Evolutionary conservation across 495 filamentous ascomycete species (phyloP).

Genomic region (Penicillium longicatenatum): DNA sequence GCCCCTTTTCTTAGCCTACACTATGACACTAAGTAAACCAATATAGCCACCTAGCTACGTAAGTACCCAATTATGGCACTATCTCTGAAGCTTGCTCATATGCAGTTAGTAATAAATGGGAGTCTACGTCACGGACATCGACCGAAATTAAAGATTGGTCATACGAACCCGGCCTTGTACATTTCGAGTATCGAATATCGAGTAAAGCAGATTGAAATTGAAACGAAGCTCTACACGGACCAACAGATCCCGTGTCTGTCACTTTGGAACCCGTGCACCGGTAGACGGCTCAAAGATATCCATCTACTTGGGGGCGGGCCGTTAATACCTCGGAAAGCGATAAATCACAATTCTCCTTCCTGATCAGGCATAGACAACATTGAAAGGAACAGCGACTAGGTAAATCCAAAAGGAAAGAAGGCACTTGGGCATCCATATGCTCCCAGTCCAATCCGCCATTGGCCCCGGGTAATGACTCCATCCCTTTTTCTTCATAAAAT

Average conservation of each 20-base stretch:
- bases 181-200: not conserved
- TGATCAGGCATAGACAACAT: slow-evolving; percentile 8
- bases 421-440: too few species aligned
- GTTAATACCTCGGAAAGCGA: not conserved
- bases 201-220: not conserved
- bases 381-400: not conserved
- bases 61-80: too few species aligned
- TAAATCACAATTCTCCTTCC: slow-evolving; percentile 14
- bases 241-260: not conserved
- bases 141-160: not conserved
- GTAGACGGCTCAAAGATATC: not conserved
- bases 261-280: not conserved
- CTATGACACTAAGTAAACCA: not conserved
- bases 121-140: not conserved
- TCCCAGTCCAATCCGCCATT: too few species aligned
- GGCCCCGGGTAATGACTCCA: not conserved
- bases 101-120: not conserved
- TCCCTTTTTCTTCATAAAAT: not conserved
- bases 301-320: not conserved
- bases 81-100: not conserved
- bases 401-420: not conserved
- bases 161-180: not conserved
- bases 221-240: not conserved
- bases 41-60: not conserved
- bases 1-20: not conserved